These are phyloP conservation scores for Mycena rebaudengoi DNA, from an alignment of 768 basidiomycete genomes.

Conservation along the genomic window DNA sequence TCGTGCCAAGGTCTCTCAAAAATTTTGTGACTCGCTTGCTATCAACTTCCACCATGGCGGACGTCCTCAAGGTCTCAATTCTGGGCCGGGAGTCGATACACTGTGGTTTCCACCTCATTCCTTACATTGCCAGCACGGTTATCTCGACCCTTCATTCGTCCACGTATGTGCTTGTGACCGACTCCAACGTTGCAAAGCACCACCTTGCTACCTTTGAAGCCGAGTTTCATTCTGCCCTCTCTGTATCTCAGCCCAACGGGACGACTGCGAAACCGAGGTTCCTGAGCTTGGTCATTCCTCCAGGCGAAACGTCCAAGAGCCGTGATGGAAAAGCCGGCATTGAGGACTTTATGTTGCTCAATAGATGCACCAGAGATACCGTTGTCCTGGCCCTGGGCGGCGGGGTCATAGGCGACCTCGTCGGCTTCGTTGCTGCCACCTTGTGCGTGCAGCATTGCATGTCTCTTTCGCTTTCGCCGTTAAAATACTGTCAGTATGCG, in stretches of 20 bases:
- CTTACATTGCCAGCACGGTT: constrained; percentile 84
- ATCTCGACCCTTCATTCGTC: constrained; percentile 76
- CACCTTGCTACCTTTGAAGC: constrained; percentile 75
- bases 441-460: constrained; percentile 67
- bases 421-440: constrained; percentile 96
- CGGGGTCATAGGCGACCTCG: constrained; percentile 96
- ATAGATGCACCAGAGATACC: constrained; percentile 92
- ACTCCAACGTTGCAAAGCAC: constrained; percentile 86
- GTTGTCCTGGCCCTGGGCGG: constrained; percentile 95
- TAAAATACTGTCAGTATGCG: constrained; percentile 79
- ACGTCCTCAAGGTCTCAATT: constrained; percentile 81
- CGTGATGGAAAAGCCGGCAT: constrained; percentile 91
- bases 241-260: constrained; percentile 27
- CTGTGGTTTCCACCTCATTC: constrained; percentile 91
- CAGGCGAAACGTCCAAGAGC: constrained; percentile 94
- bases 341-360: constrained; percentile 90
- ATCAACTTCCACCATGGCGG: constrained; percentile 40
- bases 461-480: constrained; percentile 4
- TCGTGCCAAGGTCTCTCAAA: neutral
- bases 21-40: constrained; percentile 8
- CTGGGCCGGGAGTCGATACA: constrained; percentile 89
- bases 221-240: constrained; percentile 66
- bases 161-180: constrained; percentile 92
- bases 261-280: constrained; percentile 63
- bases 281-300: constrained; percentile 79